Evolutionary conservation across 441 rosid species (phyloP).

Genomic region (Rhodomyrtus psidioides): DNA sequence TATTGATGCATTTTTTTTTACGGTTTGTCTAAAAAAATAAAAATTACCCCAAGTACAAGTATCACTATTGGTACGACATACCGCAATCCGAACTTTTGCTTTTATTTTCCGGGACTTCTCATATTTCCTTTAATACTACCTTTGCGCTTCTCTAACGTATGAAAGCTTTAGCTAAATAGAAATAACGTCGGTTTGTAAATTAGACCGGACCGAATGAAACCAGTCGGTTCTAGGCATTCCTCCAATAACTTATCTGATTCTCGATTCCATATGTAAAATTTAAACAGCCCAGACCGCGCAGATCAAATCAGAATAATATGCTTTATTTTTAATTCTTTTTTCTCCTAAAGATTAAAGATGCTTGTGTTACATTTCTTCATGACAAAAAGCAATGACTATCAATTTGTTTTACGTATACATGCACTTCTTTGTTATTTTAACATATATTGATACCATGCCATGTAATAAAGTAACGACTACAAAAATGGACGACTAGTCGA

Average conservation of each 20-base stretch:
- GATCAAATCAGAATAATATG: no score
- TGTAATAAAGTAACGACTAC: neutral
- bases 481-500: neutral
- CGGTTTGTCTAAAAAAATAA: neutral
- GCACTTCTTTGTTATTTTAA: neutral
- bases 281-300: accelerated
- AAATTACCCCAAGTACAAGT: neutral
- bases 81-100: neutral
- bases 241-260: neutral
- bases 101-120: neutral
- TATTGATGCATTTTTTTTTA: neutral
- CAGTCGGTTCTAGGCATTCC: neutral
- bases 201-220: no score
- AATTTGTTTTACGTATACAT: neutral
- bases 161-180: neutral
- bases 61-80: neutral
- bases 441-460: neutral
- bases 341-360: neutral
- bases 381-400: neutral
- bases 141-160: neutral
- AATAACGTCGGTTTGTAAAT: neutral
- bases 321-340: neutral
- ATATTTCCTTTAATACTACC: no score
- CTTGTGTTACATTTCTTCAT: neutral
- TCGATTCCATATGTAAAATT: neutral